Percentiles rank a stretch among this genome's conserved stretches.
Conservation (phyloP, 495 filamentous ascomycete species). For the Patellaria atrata region DNA sequence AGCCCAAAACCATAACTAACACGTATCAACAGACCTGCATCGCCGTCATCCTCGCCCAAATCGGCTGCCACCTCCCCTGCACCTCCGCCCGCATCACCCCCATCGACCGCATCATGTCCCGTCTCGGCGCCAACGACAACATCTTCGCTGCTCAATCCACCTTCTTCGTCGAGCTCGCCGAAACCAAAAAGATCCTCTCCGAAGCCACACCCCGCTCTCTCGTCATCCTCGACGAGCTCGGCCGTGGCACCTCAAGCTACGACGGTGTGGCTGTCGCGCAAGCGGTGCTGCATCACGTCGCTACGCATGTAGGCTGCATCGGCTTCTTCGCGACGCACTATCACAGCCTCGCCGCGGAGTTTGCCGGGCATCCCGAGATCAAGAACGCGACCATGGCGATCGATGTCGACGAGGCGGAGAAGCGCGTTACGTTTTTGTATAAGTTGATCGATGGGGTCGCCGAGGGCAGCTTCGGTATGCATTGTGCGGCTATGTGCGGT, state of each 20-base stretch:
- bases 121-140: slow-evolving; percentile 95
- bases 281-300: slow-evolving; percentile 88
- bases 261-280: slow-evolving; percentile 95
- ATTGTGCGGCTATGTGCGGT: slow-evolving; percentile 96
- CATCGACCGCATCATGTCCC: slow-evolving; percentile 96
- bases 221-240: slow-evolving; percentile 95
- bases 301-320: slow-evolving; percentile 79
- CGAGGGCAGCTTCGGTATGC: slow-evolving; percentile 97
- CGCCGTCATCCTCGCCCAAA: slow-evolving; percentile 96
- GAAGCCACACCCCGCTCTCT: slow-evolving; percentile 91
- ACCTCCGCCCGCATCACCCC: slow-evolving; percentile 75
- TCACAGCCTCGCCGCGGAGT: slow-evolving; percentile 83
- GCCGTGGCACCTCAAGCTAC: slow-evolving; percentile 84
- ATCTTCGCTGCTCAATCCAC: slow-evolving; percentile 97
- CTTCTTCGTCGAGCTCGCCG: slow-evolving; percentile 95
- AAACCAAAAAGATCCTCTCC: slow-evolving; percentile 95
- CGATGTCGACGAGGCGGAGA: slow-evolving; percentile 70
- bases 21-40: slow-evolving; percentile 52
- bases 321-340: slow-evolving; percentile 99
- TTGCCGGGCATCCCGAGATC: slow-evolving; percentile 77
- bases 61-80: slow-evolving; percentile 86
- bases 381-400: slow-evolving; percentile 81
- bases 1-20: slow-evolving; percentile 10
- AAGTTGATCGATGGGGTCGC: slow-evolving; percentile 90
- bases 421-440: slow-evolving; percentile 85